Evolutionary conservation across 2,329 filamentous ascomycete species (phyloP).

Genomic region (Penicillium brasilianum): DNA sequence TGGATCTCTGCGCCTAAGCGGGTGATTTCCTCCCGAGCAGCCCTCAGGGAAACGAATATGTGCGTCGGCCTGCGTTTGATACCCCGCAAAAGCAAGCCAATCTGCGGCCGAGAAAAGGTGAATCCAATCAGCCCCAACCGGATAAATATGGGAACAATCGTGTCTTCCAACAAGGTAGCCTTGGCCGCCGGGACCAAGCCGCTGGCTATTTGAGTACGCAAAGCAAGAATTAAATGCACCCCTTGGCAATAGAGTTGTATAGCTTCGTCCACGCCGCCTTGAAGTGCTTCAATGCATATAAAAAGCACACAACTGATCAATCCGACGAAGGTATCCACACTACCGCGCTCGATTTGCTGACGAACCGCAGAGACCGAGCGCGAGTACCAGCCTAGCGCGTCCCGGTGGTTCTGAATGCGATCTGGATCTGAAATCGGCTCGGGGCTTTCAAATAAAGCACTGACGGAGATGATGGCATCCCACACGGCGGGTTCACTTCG

Average conservation of each 20-base stretch:
- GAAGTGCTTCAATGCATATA: slow-evolving; percentile 40
- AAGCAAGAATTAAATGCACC: slow-evolving; percentile 31
- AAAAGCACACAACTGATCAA: slow-evolving; percentile 42
- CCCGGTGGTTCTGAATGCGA: slow-evolving; percentile 29
- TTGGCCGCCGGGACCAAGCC: slow-evolving; percentile 19
- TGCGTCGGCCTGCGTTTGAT: not conserved
- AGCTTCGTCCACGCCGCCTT: slow-evolving; percentile 34
- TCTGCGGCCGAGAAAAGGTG: slow-evolving; percentile 18
- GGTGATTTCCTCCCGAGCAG: slow-evolving; percentile 36
- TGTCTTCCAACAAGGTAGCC: slow-evolving; percentile 28
- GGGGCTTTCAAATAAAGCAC: slow-evolving; percentile 40
- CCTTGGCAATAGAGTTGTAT: slow-evolving; percentile 38
- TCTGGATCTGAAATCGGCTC: slow-evolving; percentile 21
- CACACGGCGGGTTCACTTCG: slow-evolving; percentile 44
- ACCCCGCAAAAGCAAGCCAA: slow-evolving; percentile 24
- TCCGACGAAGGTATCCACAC: slow-evolving; percentile 34
- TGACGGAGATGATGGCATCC: slow-evolving; percentile 47
- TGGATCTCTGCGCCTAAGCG: slow-evolving; percentile 30
- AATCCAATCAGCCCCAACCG: slow-evolving; percentile 33
- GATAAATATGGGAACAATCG: slow-evolving; percentile 38
- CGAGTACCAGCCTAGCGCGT: slow-evolving; percentile 40
- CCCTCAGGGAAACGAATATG: slow-evolving; percentile 29
- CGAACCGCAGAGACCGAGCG: slow-evolving; percentile 37
- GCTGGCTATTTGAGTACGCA: slow-evolving; percentile 22
- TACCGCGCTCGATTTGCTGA: slow-evolving; percentile 31